Percentiles rank a stretch among this genome's conserved stretches.
These are phyloP conservation scores for Phytophthora idaei DNA, from an alignment of 352 stramenopile species.

Conservation along the genomic window DNA sequence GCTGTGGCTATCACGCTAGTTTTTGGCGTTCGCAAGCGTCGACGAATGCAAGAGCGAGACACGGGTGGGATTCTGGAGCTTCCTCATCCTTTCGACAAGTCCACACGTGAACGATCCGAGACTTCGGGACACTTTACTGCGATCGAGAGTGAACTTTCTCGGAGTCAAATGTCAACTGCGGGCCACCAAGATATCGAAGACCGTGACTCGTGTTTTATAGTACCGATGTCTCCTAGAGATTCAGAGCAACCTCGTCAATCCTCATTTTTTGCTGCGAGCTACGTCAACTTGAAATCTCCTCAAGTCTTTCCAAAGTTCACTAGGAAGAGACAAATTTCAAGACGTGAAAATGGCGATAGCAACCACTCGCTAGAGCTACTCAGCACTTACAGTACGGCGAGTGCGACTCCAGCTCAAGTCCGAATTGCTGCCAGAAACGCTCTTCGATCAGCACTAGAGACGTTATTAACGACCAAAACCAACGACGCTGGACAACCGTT, in stretches of 20 bases:
- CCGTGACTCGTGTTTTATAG: slow-evolving; percentile 17
- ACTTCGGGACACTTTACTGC: slow-evolving; percentile 34
- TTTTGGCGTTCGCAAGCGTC: slow-evolving; percentile 27
- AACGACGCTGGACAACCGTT: slow-evolving; percentile 1
- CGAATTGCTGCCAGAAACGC: slow-evolving; percentile 23
- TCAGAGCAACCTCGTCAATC: slow-evolving; percentile 7
- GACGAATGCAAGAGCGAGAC: slow-evolving; percentile 23
- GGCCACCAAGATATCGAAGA: slow-evolving; percentile 17
- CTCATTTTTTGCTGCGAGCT: slow-evolving; percentile 8
- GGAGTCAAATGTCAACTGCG: slow-evolving; percentile 22
- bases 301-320: slow-evolving; percentile 1
- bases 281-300: slow-evolving; percentile 31
- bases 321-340: slow-evolving; percentile 8
- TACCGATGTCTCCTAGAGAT: slow-evolving; percentile 19
- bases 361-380: slow-evolving; percentile 31
- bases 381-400: slow-evolving; percentile 21
- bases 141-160: slow-evolving; percentile 37
- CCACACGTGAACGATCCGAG: slow-evolving; percentile 19
- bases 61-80: slow-evolving; percentile 30
- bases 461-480: slow-evolving; percentile 18
- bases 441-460: slow-evolving; percentile 28
- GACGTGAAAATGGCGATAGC: slow-evolving; percentile 16
- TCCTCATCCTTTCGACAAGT: slow-evolving; percentile 32
- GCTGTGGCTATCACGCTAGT: slow-evolving; percentile 16
- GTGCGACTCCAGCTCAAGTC: slow-evolving; percentile 14